These are phyloP conservation scores for Sequoiadendron giganteum DNA, from an alignment of 75 land plant species.

Conservation along the genomic window DNA sequence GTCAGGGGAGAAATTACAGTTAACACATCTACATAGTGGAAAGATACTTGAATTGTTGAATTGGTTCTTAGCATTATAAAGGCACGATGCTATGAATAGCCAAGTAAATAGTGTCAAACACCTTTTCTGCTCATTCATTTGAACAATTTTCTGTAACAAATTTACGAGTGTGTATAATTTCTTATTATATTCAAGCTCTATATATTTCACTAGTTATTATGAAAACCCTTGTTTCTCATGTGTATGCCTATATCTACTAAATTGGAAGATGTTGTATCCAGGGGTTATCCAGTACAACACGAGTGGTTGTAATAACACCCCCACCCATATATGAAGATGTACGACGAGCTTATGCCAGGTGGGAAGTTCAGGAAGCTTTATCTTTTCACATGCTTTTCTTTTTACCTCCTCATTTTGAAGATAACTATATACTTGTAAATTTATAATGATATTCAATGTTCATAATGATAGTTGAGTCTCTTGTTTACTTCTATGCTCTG, in stretches of 20 bases:
- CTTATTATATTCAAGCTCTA: neutral
- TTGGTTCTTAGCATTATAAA: neutral
- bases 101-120: too few species aligned
- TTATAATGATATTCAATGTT: neutral
- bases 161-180: neutral
- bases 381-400: neutral
- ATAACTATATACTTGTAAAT: neutral
- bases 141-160: neutral
- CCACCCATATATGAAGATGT: constrained; percentile 42
- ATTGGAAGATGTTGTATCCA: neutral
- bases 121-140: neutral
- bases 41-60: neutral
- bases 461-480: neutral
- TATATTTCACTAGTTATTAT: neutral
- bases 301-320: constrained; percentile 43
- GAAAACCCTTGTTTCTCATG: neutral
- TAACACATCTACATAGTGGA: neutral
- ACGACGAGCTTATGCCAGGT: constrained; percentile 22
- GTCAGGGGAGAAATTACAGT: neutral
- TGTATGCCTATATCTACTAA: neutral
- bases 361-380: neutral
- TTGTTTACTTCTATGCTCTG: neutral
- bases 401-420: neutral
- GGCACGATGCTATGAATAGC: too few species aligned
- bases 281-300: constrained; percentile 36